Evolutionary conservation across 148 eudicot genomes (phyloP).

Genomic region (Agrostemma githago): DNA sequence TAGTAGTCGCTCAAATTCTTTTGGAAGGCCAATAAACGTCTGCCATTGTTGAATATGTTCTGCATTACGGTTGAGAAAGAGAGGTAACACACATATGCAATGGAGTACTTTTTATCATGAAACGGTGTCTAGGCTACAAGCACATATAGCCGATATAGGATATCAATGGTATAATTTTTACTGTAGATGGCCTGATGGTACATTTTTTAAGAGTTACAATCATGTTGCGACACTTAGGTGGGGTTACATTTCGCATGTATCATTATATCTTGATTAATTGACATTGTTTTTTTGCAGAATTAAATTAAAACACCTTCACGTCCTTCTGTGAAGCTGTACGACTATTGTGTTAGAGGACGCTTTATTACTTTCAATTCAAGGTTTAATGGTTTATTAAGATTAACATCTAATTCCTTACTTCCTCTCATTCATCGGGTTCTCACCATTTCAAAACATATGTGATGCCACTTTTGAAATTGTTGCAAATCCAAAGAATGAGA

Average conservation of each 20-base stretch:
- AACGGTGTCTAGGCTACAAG: background rate
- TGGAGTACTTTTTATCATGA: background rate
- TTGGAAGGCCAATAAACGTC: background rate
- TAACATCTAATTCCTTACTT: background rate
- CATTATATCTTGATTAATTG: too few species aligned
- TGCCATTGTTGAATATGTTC: background rate
- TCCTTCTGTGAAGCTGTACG: too few species aligned
- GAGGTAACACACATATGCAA: background rate
- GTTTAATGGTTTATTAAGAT: too few species aligned
- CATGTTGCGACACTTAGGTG: too few species aligned
- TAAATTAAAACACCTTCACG: too few species aligned
- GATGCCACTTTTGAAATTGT: background rate
- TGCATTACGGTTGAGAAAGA: background rate
- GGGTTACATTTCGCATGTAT: too few species aligned
- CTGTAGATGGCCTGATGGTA: too few species aligned
- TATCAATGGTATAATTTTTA: background rate
- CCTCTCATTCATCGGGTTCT: background rate
- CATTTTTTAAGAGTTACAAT: too few species aligned
- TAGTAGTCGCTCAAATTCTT: background rate
- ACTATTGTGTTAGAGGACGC: background rate
- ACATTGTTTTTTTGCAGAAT: too few species aligned
- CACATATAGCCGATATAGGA: background rate
- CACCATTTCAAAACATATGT: background rate
- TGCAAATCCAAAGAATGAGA: background rate
- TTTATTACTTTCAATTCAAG: too few species aligned